phyloP scores from a whole-genome alignment of 495 filamentous ascomycete species.

The Astrocystis sublimbata region DNA sequence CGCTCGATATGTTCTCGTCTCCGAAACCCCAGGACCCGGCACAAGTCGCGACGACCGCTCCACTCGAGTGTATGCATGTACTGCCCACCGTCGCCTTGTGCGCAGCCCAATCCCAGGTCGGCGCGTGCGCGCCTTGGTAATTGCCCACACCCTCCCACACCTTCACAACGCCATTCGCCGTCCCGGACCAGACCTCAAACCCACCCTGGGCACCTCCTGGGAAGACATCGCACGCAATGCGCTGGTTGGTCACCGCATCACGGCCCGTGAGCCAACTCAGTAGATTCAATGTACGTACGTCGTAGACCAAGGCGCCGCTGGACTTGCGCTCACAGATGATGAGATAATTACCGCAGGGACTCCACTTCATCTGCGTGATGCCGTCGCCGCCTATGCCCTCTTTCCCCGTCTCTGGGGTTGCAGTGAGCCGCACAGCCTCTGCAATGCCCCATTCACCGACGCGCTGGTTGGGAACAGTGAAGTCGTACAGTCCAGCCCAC shows the following conservation, averaged over 20 bases:
- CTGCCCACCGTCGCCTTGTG: constrained; percentile 64
- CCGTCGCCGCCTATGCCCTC: constrained; percentile 61
- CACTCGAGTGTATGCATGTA: constrained; percentile 64
- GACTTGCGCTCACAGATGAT: constrained; percentile 83
- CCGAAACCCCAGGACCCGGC: constrained; percentile 58
- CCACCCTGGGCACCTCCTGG: constrained; percentile 48
- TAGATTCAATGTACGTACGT: constrained; percentile 70
- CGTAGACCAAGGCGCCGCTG: constrained; percentile 74
- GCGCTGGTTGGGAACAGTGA: constrained; percentile 62
- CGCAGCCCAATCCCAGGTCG: constrained; percentile 59
- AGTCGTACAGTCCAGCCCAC: constrained; percentile 74
- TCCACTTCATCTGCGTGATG: constrained; percentile 76
- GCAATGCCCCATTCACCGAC: constrained; percentile 65
- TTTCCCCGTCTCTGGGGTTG: constrained; percentile 20
- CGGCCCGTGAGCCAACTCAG: constrained; percentile 73
- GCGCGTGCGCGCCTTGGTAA: constrained; percentile 53
- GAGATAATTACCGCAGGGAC: constrained; percentile 82
- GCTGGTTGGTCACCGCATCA: constrained; percentile 71
- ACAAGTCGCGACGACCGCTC: constrained; percentile 71
- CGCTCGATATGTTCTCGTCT: constrained; percentile 11
- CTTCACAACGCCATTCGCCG: constrained; percentile 72
- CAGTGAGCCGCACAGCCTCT: constrained; percentile 31
- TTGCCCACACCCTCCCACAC: constrained; percentile 69
- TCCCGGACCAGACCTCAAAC: constrained; percentile 83
- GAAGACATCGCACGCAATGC: constrained; percentile 72